Evolutionary conservation across 768 basidiomycete species (phyloP), one percentile per base, ranked within the genome.

Genomic region (Melanogaster broomeanus): DNA sequence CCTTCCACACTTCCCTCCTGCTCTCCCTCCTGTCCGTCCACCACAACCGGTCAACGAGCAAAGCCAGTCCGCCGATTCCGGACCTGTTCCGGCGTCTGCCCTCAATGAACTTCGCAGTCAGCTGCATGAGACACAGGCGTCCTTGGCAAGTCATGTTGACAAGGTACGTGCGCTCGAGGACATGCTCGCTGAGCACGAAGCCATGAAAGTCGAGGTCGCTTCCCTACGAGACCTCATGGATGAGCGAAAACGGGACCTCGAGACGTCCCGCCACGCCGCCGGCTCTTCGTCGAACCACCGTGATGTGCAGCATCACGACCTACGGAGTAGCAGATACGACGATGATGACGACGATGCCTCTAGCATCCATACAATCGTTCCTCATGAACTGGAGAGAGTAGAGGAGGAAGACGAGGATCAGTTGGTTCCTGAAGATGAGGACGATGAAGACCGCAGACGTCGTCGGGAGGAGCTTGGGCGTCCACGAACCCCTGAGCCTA

Each of bases 141-240:
- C 85, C 0, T 78, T 98, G 12, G 78, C 85, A 3, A 75, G 70
- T 15, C 93, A 97, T 60, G 79, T 91, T 35, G 90, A 93, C 56
- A 92, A 85, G 68, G 87, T 95, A 45, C 83, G 85, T 35, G 84
- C 86, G 22, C 74, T 99, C 34, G 96, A 98, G 62, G 81, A 77
- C 27, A 80, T 90, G 55, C 75, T 96, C 34, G 77, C 79, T 1
- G 93, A 97, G 70, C 93, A 98, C 58, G 93, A 97, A 51, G 74
- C 72, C 8, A 82, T 97, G 63, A 88, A 88, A 67, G 74, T 76
- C 25, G 94, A 98, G 60, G 83, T 98, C 3, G 73, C 79, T 33
- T 73, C 77, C 3, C 74, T 98, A 45, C 76, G 88, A 13, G 85
- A 88, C 42, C 69, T 88, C 60, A 80, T 93, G 72, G 87, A 90